phyloP scores from a whole-genome alignment of 352 stramenopile genomes.

The Elongisporangium prolatum region DNA sequence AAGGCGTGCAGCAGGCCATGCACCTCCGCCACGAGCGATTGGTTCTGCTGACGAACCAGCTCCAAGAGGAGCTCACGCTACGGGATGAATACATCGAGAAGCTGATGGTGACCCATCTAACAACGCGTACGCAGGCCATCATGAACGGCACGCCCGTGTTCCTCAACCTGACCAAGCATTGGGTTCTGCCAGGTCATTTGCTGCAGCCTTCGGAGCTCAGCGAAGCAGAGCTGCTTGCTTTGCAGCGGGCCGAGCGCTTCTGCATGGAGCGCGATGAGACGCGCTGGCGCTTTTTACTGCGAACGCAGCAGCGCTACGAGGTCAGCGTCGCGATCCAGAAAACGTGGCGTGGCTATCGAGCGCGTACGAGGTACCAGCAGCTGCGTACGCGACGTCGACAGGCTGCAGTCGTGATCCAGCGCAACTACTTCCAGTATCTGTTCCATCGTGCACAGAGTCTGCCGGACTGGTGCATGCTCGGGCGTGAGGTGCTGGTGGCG shows the following conservation, averaged over 20 bases:
- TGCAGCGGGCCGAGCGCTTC: conserved; percentile 50
- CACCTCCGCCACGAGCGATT: conserved; percentile 26
- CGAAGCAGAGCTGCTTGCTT: conserved; percentile 22
- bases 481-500: conserved; percentile 59
- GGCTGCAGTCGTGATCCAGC: conserved; percentile 55
- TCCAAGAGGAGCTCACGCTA: conserved; percentile 32
- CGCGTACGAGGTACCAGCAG: conserved; percentile 22
- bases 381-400: conserved; percentile 22
- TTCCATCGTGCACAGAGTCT: conserved; percentile 51
- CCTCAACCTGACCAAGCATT: conserved; percentile 62
- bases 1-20: conserved; percentile 34
- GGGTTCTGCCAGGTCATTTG: conserved; percentile 42
- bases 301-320: conserved; percentile 40
- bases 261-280: conserved; percentile 70
- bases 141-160: conserved; percentile 56
- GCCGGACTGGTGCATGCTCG: conserved; percentile 55
- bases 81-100: conserved; percentile 53
- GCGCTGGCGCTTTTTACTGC: conserved; percentile 45
- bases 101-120: conserved; percentile 39
- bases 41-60: conserved; percentile 8
- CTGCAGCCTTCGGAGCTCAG: conserved; percentile 25
- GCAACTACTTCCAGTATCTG: conserved; percentile 70
- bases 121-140: conserved; percentile 57
- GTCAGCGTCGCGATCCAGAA: conserved; percentile 34
- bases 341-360: conserved; percentile 25